Evolutionary conservation across 108 stramenopile species (phyloP).

Genomic region (Thalassiosira profunda): DNA sequence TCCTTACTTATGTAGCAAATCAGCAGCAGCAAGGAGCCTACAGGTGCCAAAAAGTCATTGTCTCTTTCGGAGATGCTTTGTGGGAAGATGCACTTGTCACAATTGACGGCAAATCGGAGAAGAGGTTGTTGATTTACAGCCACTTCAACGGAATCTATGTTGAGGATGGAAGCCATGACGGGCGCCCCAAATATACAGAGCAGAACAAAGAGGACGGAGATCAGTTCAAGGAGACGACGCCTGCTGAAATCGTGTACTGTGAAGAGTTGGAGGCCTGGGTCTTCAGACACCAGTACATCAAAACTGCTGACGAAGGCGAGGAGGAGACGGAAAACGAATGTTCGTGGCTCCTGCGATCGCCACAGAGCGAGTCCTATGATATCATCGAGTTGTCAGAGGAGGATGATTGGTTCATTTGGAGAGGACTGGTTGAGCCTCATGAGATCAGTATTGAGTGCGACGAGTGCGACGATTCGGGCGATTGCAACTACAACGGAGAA

Average conservation of each 20-base stretch:
- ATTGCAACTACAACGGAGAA: constrained; percentile 32
- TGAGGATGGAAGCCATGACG: background rate
- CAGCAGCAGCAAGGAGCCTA: background rate
- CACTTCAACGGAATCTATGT: constrained; percentile 3
- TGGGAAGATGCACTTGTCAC: background rate
- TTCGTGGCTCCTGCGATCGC: background rate
- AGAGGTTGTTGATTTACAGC: background rate
- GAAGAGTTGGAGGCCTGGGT: background rate
- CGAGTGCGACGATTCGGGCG: background rate
- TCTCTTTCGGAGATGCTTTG: background rate
- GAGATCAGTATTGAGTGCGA: no score
- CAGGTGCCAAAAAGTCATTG: background rate
- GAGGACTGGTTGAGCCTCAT: background rate
- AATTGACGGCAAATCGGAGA: background rate
- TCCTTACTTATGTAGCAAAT: background rate
- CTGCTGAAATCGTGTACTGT: background rate
- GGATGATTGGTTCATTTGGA: background rate
- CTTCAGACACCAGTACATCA: background rate
- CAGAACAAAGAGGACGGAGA: background rate
- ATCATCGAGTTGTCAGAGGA: background rate
- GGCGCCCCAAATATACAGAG: background rate
- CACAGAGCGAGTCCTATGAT: background rate
- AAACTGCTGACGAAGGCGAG: background rate
- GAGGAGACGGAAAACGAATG: background rate
- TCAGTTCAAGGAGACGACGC: background rate